These are phyloP conservation scores for Leccinum griseonigrum DNA, from an alignment of 1,284 basidiomycete species.

Conservation along the genomic window DNA sequence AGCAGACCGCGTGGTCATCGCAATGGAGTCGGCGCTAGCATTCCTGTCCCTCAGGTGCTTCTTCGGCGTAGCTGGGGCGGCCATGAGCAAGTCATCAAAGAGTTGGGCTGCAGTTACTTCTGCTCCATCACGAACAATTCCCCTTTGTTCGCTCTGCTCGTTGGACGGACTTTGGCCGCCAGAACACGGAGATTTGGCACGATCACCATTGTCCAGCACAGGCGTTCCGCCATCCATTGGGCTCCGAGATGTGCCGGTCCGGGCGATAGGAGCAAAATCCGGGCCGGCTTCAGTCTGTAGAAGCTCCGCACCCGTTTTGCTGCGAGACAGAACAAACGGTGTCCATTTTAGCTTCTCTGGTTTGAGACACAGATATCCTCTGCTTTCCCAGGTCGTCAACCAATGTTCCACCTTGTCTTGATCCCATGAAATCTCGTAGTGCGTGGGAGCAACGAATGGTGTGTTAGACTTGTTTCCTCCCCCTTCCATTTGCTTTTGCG, in stretches of 20 bases:
- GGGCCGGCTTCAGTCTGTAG: conserved; percentile 29
- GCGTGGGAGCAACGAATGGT: conserved; percentile 65
- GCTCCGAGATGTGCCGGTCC: conserved; percentile 22
- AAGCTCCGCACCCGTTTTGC: conserved; percentile 42
- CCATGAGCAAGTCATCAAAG: conserved; percentile 30
- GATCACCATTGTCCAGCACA: conserved; percentile 17
- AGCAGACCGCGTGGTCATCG: conserved; percentile 16
- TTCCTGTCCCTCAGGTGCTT: conserved; percentile 16
- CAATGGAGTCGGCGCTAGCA: conserved; percentile 14
- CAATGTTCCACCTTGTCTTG: conserved; percentile 65
- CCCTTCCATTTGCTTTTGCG: conserved; percentile 49
- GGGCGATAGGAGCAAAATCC: conserved; percentile 19
- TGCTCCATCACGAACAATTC: conserved; percentile 3
- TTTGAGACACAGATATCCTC: conserved; percentile 78
- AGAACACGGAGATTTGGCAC: conserved; percentile 19
- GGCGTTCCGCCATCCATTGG: conserved; percentile 27
- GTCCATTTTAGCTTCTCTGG: conserved; percentile 94
- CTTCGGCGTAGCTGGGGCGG: conserved; percentile 10
- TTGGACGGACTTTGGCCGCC: conserved; percentile 9
- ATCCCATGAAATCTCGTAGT: conserved; percentile 81
- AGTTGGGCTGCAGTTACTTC: conserved; percentile 31
- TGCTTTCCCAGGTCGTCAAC: conserved; percentile 71
- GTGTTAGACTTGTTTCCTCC: conserved; percentile 39
- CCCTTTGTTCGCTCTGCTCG: conserved; percentile 19
- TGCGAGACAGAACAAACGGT: conserved; percentile 79